Percentiles rank a stretch among this genome's conserved stretches.
phyloP scores from a whole-genome alignment of 2,329 filamentous ascomycete species.

The Neurospora crassa region DNA sequence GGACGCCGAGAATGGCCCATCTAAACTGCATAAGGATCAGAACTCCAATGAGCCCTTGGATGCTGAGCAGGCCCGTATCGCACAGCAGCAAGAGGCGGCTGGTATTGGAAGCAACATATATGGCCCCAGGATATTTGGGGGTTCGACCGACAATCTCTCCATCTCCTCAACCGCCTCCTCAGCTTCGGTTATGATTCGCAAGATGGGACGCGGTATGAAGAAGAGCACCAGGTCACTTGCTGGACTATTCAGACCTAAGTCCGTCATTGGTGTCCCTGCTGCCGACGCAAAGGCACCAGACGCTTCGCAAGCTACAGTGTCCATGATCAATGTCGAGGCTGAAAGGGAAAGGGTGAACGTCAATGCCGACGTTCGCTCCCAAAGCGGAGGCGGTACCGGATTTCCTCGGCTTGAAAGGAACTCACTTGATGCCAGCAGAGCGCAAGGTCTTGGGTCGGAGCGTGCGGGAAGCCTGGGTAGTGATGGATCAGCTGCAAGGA shows the following conservation, averaged over 20 bases:
- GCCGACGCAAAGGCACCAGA: constrained; percentile 58
- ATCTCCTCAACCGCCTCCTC: constrained; percentile 86
- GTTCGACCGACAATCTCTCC: constrained; percentile 90
- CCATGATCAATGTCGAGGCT: constrained; percentile 92
- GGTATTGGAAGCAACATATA: constrained; percentile 94
- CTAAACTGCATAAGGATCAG: constrained; percentile 58
- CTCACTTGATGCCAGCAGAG: constrained; percentile 58
- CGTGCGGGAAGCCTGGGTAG: constrained; percentile 47
- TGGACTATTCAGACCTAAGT: constrained; percentile 91
- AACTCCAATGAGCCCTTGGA: constrained; percentile 58
- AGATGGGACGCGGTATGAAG: constrained; percentile 99
- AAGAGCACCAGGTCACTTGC: constrained; percentile 84
- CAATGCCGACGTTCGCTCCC: constrained; percentile 57
- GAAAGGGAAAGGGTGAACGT: constrained; percentile 78
- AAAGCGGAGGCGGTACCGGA: constrained; percentile 62
- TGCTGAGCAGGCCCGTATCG: constrained; percentile 84
- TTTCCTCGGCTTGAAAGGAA: constrained; percentile 80
- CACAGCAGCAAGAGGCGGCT: constrained; percentile 81
- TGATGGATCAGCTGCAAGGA: constrained; percentile 56
- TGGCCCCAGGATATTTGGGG: constrained; percentile 73
- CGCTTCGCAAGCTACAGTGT: constrained; percentile 73
- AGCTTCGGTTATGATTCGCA: constrained; percentile 87
- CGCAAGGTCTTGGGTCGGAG: constrained; percentile 36
- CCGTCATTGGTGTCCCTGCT: constrained; percentile 66
- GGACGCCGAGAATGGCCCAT: constrained; percentile 27